phyloP scores from a whole-genome alignment of 2,329 filamentous ascomycete genomes.

The Arthrobotrys sinensis region DNA sequence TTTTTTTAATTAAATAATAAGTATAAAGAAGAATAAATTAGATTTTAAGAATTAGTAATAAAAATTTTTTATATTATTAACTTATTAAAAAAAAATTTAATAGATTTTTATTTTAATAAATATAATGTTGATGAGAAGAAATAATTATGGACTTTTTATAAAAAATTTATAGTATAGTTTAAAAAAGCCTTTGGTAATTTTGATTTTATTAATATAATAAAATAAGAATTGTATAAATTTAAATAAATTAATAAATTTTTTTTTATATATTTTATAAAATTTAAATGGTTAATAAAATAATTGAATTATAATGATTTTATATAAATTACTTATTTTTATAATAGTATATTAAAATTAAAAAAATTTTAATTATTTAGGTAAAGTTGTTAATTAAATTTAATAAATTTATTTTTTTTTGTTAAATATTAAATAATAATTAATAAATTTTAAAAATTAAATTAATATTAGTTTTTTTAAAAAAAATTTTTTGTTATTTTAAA shows the following conservation, averaged over 20 bases:
- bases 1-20: not conserved
- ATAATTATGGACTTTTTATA: not conserved
- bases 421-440: not conserved
- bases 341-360: too few relatives aligned
- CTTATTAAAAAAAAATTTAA: not conserved
- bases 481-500: too few relatives aligned
- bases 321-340: too few relatives aligned
- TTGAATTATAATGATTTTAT: too few relatives aligned
- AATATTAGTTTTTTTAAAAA: too few relatives aligned
- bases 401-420: not conserved
- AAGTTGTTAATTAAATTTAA: not conserved
- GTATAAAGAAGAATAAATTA: too few relatives aligned
- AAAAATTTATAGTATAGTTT: not conserved
- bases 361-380: too few relatives aligned
- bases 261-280: constrained; percentile 1
- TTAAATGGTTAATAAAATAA: too few relatives aligned
- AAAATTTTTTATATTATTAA: constrained; percentile 4
- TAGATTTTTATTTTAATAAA: not conserved
- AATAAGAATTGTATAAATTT: not conserved
- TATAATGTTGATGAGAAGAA: not conserved
- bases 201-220: not conserved
- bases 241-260: constrained; percentile 3
- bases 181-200: constrained; percentile 1
- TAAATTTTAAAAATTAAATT: not conserved
- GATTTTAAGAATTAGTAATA: not conserved